Percentiles rank a stretch among this genome's conserved stretches.
phyloP scores from a whole-genome alignment of 108 stramenopile genomes.

The Nitzschia palea region DNA sequence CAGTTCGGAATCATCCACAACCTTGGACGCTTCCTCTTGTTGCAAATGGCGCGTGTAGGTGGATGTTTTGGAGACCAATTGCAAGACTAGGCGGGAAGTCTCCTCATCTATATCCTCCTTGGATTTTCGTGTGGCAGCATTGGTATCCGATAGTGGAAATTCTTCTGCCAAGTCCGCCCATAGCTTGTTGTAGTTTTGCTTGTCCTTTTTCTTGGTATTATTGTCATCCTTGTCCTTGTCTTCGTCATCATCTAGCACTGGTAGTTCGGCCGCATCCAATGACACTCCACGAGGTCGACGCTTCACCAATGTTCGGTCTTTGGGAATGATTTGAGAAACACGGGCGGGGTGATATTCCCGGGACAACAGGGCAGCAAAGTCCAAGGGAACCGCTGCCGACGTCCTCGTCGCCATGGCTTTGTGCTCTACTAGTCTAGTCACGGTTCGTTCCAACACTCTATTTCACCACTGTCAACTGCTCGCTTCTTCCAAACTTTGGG shows the following conservation, averaged over 20 bases:
- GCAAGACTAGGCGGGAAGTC: conserved; percentile 36
- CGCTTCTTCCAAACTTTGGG: too few relatives aligned
- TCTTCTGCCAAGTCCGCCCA: conserved; percentile 1
- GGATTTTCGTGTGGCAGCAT: background rate
- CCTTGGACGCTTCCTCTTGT: conserved; percentile 25
- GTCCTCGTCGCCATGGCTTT: background rate
- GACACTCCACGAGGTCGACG: background rate
- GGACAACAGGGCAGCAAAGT: conserved; percentile 51
- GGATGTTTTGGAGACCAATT: conserved; percentile 44
- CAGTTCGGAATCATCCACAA: conserved; percentile 29
- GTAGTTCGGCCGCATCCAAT: background rate
- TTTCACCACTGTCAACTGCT: too few relatives aligned
- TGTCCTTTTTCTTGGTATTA: background rate
- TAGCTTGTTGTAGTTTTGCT: conserved; percentile 9
- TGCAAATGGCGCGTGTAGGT: conserved; percentile 33
- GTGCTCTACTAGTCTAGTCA: too few relatives aligned
- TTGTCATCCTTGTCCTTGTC: conserved; percentile 17
- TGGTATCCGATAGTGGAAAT: background rate
- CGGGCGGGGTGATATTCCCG: conserved; percentile 46
- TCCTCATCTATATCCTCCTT: conserved; percentile 35
- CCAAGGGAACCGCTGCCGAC: conserved; percentile 13
- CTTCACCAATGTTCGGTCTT: conserved; percentile 17
- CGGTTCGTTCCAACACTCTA: too few relatives aligned
- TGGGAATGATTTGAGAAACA: conserved; percentile 33
- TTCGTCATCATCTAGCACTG: conserved; percentile 1